Conservation (phyloP, 345 rosid genomes). For the Schrenkiella parvula region DNA sequence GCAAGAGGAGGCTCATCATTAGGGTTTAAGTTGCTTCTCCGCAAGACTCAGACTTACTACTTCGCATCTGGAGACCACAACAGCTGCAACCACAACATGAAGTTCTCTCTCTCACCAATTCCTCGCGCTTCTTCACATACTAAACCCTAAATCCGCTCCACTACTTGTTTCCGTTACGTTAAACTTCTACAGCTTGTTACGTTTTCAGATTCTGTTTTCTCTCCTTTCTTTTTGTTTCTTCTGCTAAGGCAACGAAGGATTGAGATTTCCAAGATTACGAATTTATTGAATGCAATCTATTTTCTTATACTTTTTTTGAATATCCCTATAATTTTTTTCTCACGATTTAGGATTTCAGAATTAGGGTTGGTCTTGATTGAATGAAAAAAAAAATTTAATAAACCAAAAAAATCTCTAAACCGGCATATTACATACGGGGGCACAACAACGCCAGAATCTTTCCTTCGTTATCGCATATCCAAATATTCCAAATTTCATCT, state of each 20-base stretch:
- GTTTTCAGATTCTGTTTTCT: neutral
- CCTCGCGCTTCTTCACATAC: neutral
- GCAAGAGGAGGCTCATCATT: neutral
- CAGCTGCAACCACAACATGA: conserved; percentile 13
- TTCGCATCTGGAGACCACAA: neutral
- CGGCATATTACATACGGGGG: neutral
- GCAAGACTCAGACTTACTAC: conserved; percentile 6
- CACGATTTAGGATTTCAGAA: too few species aligned
- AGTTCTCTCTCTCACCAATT: conserved; percentile 4
- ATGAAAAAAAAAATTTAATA: neutral
- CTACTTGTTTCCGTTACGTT: neutral
- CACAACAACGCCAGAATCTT: conserved; percentile 19
- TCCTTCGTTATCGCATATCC: conserved; percentile 29
- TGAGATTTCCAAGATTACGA: neutral
- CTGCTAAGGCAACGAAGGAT: neutral
- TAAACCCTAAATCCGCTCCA: neutral
- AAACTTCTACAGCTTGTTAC: neutral
- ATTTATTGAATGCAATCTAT: neutral
- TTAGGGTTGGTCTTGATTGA: neutral
- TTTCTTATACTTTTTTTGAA: neutral
- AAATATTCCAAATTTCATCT: conserved; percentile 10
- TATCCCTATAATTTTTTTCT: too few species aligned
- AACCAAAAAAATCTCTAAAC: neutral
- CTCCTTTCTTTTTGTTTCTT: neutral
- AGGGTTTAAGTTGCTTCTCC: conserved; percentile 19